Conservation (phyloP, 2,329 filamentous ascomycete species). For the Colletotrichum caudatum region DNA sequence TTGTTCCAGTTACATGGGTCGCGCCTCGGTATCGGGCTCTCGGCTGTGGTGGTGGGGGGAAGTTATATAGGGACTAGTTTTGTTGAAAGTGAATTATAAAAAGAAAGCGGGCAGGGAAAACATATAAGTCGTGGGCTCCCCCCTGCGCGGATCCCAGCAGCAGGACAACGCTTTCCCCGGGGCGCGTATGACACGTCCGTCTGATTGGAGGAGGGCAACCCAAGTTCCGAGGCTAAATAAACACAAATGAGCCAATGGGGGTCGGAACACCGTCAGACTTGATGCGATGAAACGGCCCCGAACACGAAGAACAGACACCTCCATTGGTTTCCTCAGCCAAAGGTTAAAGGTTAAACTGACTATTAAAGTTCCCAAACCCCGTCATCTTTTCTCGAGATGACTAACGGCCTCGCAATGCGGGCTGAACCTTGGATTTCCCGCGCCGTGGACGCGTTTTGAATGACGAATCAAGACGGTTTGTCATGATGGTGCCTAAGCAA, state of each 20-base stretch:
- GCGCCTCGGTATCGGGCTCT: neutral
- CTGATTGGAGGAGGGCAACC: neutral
- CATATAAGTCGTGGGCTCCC: too few species aligned
- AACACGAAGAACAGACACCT: neutral
- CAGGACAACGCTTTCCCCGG: neutral
- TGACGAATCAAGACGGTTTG: neutral
- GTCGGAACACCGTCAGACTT: neutral
- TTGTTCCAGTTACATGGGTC: neutral
- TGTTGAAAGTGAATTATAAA: neutral
- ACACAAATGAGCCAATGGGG: neutral
- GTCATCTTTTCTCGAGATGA: neutral
- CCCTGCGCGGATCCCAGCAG: neutral
- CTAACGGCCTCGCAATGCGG: neutral
- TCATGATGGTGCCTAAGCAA: too few species aligned
- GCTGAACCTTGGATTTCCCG: neutral
- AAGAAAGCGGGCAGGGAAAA: neutral
- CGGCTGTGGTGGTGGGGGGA: neutral
- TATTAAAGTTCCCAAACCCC: neutral
- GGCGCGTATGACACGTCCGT: neutral
- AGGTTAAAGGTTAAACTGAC: neutral
- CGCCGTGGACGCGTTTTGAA: neutral
- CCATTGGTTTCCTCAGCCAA: too few species aligned
- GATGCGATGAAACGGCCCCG: conserved; percentile 18
- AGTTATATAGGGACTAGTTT: neutral
- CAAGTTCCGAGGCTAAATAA: neutral